Evolutionary conservation across 768 basidiomycete genomes (phyloP).

Genomic region (Russula virescens): DNA sequence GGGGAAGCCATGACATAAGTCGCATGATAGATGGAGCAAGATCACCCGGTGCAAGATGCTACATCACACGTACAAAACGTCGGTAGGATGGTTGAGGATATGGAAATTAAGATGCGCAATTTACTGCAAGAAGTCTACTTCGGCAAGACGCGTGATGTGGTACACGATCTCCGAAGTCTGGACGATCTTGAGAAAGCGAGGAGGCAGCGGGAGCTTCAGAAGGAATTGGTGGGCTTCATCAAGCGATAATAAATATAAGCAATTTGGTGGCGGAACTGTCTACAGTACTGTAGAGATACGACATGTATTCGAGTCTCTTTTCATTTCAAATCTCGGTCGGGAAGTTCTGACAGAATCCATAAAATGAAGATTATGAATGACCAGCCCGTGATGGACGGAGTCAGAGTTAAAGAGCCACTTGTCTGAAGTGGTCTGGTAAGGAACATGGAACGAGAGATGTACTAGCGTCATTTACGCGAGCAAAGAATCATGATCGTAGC

Average conservation of each 20-base stretch:
- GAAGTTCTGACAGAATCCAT: neutral
- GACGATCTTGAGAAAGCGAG: constrained; percentile 80
- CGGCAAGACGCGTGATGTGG: constrained; percentile 93
- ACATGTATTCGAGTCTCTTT: neutral
- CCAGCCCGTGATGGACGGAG: too few relatives aligned
- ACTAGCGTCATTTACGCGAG: neutral
- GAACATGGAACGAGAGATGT: too few relatives aligned
- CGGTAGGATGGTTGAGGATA: constrained; percentile 96
- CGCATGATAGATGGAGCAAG: constrained; percentile 71
- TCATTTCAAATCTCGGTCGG: neutral
- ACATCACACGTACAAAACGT: constrained; percentile 88
- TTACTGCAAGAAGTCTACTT: constrained; percentile 92
- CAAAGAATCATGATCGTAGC: constrained; percentile 29
- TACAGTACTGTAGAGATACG: neutral
- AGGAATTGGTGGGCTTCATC: constrained; percentile 84
- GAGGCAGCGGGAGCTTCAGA: constrained; percentile 80
- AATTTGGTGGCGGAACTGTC: neutral
- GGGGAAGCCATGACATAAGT: neutral
- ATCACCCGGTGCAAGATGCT: constrained; percentile 72
- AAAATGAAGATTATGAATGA: neutral
- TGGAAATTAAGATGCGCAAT: constrained; percentile 99
- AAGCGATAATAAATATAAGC: constrained; percentile 33
- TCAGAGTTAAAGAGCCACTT: too few relatives aligned
- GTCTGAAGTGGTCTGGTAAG: too few relatives aligned
- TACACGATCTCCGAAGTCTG: constrained; percentile 84